phyloP scores from a whole-genome alignment of 805 yeast species.

The Sugiyamaella lignohabitans region DNA sequence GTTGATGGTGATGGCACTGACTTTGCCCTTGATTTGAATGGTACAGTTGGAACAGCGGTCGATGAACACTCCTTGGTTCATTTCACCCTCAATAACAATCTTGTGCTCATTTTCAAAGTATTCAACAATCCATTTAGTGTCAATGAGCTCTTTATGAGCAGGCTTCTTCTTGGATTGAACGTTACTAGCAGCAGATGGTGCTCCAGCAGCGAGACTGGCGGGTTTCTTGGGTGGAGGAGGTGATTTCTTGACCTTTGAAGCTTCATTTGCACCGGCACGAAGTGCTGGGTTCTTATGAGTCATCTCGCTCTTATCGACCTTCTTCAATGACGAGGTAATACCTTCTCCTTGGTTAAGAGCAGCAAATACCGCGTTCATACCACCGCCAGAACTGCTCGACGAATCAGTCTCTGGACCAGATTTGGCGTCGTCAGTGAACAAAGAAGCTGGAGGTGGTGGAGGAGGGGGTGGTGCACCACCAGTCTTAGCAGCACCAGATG shows the following conservation, averaged over 20 bases:
- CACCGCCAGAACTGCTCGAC: conserved; percentile 32
- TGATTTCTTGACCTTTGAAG: conserved; percentile 40
- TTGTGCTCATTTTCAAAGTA: conserved; percentile 62
- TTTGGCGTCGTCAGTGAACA: conserved; percentile 37
- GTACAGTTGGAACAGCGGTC: conserved; percentile 72
- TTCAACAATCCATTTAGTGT: conserved; percentile 84
- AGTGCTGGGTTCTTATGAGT: conserved; percentile 86
- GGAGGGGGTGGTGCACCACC: conserved; percentile 32
- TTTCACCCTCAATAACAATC: conserved; percentile 69
- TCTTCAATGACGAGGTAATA: conserved; percentile 79
- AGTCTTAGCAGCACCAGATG: conserved; percentile 34
- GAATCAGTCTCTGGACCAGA: conserved; percentile 25
- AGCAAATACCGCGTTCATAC: conserved; percentile 87
- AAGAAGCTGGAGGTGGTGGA: conserved; percentile 84
- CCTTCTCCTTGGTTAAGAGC: conserved; percentile 79
- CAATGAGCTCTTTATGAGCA: conserved; percentile 62
- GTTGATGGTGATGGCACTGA: conserved; percentile 76
- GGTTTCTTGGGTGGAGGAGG: conserved; percentile 88
- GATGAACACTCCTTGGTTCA: conserved; percentile 83
- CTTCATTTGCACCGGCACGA: conserved; percentile 37
- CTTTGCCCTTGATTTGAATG: conserved; percentile 82
- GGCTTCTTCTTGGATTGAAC: conserved; percentile 39
- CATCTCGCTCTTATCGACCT: conserved; percentile 90
- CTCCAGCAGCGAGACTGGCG: conserved; percentile 43
- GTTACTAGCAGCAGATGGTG: conserved; percentile 7